phyloP scores from a whole-genome alignment of 176 grass and related monocot genomes.

The Juncus effusus region DNA sequence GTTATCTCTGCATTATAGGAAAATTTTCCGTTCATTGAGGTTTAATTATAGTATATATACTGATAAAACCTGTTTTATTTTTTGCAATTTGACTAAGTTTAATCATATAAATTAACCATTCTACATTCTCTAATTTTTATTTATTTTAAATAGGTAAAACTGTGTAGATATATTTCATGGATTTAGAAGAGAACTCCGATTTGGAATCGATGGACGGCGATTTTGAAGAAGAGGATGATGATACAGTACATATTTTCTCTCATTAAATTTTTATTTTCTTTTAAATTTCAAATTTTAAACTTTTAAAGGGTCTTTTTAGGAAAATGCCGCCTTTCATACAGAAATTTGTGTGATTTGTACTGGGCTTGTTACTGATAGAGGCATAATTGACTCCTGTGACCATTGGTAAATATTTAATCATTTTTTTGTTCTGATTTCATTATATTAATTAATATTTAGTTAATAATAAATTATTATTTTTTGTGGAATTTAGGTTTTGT shows the following conservation, averaged over 20 bases:
- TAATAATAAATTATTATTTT: slow-evolving; percentile 25
- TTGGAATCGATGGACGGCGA: slow-evolving; percentile 20
- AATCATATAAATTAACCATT: neutral
- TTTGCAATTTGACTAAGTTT: slow-evolving; percentile 2
- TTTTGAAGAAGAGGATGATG: slow-evolving; percentile 28
- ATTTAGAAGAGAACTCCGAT: slow-evolving; percentile 18
- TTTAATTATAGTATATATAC: too few species aligned
- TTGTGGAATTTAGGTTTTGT: slow-evolving; percentile 58
- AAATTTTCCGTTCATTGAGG: too few species aligned
- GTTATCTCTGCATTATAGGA: too few species aligned
- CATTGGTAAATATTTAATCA: slow-evolving; percentile 59
- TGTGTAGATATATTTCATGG: slow-evolving; percentile 12
- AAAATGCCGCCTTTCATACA: slow-evolving; percentile 44
- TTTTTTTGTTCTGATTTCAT: slow-evolving; percentile 9
- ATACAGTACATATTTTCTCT: slow-evolving; percentile 22
- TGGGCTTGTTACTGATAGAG: slow-evolving; percentile 68
- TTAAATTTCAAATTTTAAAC: neutral
- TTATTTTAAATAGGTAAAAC: slow-evolving; percentile 6
- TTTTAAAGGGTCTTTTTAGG: slow-evolving; percentile 44
- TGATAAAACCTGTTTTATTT: too few species aligned
- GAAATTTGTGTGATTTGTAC: slow-evolving; percentile 85
- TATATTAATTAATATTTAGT: slow-evolving; percentile 18
- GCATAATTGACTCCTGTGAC: slow-evolving; percentile 70
- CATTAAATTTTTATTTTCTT: slow-evolving; percentile 16
- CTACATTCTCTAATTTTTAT: neutral